Conservation (phyloP, 768 basidiomycete species). For the Lactarius tabidus region DNA sequence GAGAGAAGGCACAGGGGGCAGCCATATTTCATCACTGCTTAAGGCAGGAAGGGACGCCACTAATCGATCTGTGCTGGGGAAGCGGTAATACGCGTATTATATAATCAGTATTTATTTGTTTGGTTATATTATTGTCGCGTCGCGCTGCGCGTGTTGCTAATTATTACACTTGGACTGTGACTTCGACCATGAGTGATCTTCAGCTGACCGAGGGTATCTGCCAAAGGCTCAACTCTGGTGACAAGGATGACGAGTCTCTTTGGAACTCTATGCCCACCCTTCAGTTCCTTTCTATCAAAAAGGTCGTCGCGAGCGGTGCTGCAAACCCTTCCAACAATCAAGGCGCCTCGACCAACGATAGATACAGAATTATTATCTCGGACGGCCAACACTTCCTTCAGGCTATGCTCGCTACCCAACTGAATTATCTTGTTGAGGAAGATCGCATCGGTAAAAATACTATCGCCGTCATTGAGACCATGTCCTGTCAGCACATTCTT, state of each 20-base stretch:
- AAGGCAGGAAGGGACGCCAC: conserved; percentile 93
- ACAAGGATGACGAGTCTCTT: conserved; percentile 24
- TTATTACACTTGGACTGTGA: conserved; percentile 7
- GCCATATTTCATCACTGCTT: conserved; percentile 71
- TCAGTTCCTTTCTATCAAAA: conserved; percentile 82
- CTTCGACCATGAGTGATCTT: background rate
- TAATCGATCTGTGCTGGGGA: conserved; percentile 50
- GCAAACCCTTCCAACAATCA: conserved; percentile 25
- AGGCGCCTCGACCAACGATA: conserved; percentile 37
- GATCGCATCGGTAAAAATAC: conserved; percentile 60
- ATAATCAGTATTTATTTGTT: background rate
- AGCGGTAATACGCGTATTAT: conserved; percentile 29
- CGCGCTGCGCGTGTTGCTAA: conserved; percentile 14
- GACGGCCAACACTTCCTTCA: conserved; percentile 86
- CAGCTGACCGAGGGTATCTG: conserved; percentile 23
- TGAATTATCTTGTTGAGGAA: conserved; percentile 69
- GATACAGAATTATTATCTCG: conserved; percentile 81
- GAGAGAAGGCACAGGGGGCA: conserved; percentile 87
- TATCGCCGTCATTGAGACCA: conserved; percentile 65
- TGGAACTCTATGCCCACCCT: conserved; percentile 45
- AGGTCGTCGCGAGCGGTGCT: conserved; percentile 46
- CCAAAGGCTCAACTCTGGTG: conserved; percentile 18
- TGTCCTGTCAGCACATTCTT: conserved; percentile 81
- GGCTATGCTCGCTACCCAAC: conserved; percentile 91
- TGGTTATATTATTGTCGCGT: conserved; percentile 14